phyloP scores from a whole-genome alignment of 805 yeast species.

The Nakazawaea sp. region DNA sequence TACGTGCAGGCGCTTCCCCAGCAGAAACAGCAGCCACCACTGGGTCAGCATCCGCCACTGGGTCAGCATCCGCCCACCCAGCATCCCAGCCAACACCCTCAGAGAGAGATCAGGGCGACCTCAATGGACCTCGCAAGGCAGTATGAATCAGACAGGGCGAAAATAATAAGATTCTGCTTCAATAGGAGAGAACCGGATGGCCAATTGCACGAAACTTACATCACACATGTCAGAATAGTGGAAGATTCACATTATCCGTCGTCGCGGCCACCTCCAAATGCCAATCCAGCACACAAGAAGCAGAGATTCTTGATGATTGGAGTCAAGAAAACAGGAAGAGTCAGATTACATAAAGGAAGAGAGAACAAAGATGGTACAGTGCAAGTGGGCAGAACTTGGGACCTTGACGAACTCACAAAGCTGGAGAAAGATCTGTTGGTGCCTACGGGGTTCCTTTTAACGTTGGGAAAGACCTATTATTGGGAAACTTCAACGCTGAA shows the following conservation, averaged over 20 bases:
- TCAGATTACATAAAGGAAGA: slow-evolving; percentile 79
- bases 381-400: slow-evolving; percentile 94
- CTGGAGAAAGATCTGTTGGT: slow-evolving; percentile 48
- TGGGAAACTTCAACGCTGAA: slow-evolving; percentile 65
- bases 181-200: slow-evolving; percentile 35
- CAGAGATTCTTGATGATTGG: slow-evolving; percentile 56
- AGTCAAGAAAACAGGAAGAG: slow-evolving; percentile 57
- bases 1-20: not conserved
- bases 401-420: slow-evolving; percentile 56
- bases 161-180: slow-evolving; percentile 44
- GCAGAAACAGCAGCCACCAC: not conserved
- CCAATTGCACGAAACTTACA: slow-evolving; percentile 46
- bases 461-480: slow-evolving; percentile 71
- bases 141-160: slow-evolving; percentile 47
- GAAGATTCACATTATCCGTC: slow-evolving; percentile 72
- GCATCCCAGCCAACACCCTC: not conserved
- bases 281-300: slow-evolving; percentile 45
- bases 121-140: slow-evolving; percentile 43
- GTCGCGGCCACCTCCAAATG: slow-evolving; percentile 55
- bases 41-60: not conserved
- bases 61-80: not conserved
- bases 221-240: slow-evolving; percentile 67
- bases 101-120: slow-evolving; percentile 4
- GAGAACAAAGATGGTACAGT: slow-evolving; percentile 65
- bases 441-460: slow-evolving; percentile 50